Base-by-base conservation (phyloP, 306 rosid genomes). In the Trifolium subterraneum region DNA sequence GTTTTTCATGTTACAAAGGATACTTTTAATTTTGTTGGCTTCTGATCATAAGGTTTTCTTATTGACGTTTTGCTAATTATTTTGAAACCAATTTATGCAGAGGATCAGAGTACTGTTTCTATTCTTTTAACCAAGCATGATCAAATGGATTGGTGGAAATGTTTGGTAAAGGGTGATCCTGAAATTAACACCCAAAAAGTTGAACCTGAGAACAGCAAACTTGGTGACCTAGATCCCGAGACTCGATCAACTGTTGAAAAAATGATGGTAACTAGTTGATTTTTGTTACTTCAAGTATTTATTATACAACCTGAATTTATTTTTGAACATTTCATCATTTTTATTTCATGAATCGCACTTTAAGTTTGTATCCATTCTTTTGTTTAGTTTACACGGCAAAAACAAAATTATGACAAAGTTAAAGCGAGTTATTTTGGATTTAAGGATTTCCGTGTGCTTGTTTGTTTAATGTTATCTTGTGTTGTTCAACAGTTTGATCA, bases 121-220 rank as follows among this genome's bases (percentile, higher is more conserved):
- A 86, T 95, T 81, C 98, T 95, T 44, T 84, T 95, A 84, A 95
- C 99, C 72, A 95, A 95, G 84, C 96, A 86, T 54, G 88, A 95
- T 79, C 97, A 92, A 81, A 86, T 95, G 98, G 96, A 89, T 70
- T 95, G 99, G 99, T 95, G 99, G 99, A 95, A 87, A 74, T 78
- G 82, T 81, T 58, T 95, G 62, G 90, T 95, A 51, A 95, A 90
- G 80, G 99, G 99, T 22, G 98, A 87, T 58, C 98, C 97, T 72
- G 92, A 87, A 75, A 75, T 95, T 18, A 95, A 95, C 81, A 92
- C 98, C 11, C 98, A 95, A 45, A 92, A 89, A 68, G 97, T 89
- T 65, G 99, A 92, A 77, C 99, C 99, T 3, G 99, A 89, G 74
- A 79, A 80, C 82, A 95, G 98, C 86, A 95, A 90, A 74, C 86